Evolutionary conservation across 257 asterid species (phyloP).

Genomic region (Asclepias syriaca): DNA sequence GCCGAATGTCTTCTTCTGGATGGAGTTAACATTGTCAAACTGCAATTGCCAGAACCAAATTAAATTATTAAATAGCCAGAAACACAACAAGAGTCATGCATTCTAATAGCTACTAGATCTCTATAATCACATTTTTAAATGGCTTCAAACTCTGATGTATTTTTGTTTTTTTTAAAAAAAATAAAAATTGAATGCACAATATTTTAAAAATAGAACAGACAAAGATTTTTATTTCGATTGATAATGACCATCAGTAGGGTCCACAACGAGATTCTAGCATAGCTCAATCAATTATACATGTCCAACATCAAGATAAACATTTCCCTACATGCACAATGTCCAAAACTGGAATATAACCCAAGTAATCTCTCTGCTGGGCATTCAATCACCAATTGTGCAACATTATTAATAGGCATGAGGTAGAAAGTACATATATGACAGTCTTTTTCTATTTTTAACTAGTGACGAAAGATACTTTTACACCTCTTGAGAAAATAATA

Average conservation of each 20-base stretch:
- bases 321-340: no score
- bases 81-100: neutral
- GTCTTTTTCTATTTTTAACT: neutral
- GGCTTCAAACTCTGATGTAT: neutral
- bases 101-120: neutral
- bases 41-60: constrained; percentile 25
- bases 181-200: neutral
- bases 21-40: constrained; percentile 70
- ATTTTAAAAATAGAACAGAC: neutral
- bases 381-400: neutral
- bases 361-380: neutral
- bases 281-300: neutral
- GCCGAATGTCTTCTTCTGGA: constrained; percentile 69
- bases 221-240: neutral
- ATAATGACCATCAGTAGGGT: neutral
- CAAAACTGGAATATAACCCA: no score
- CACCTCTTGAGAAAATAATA: no score
- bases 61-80: neutral
- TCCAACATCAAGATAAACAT: neutral
- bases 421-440: neutral
- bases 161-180: neutral
- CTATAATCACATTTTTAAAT: neutral
- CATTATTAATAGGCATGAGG: neutral
- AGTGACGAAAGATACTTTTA: no score
- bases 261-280: neutral